Evolutionary conservation across 148 eudicot genomes (phyloP).

Genomic region (Mesembryanthemum crystallinum): DNA sequence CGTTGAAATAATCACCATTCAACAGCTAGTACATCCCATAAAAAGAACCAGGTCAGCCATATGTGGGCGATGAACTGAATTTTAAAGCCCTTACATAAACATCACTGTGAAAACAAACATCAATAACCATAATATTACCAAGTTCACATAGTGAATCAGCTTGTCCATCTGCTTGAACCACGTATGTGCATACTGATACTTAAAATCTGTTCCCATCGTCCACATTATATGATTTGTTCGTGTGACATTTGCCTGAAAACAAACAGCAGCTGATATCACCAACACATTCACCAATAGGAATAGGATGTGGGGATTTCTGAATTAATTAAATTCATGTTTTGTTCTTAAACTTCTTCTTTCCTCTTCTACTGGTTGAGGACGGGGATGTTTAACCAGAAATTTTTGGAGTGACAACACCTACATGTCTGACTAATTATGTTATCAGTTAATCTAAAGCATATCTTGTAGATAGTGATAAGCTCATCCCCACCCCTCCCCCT

Average conservation of each 20-base stretch:
- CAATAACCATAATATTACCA: slow-evolving; percentile 30
- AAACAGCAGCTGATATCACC: slow-evolving; percentile 3
- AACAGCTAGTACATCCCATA: not conserved
- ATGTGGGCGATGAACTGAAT: not conserved
- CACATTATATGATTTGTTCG: slow-evolving; percentile 94
- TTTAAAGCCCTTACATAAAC: not conserved
- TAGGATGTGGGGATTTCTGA: not conserved
- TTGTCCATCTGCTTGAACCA: slow-evolving; percentile 97
- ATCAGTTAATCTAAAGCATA: not conserved
- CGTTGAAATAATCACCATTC: not conserved
- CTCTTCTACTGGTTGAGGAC: not conserved
- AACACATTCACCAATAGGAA: slow-evolving; percentile 2
- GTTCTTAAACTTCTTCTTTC: not conserved
- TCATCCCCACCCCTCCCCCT: not conserved
- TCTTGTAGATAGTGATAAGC: not conserved
- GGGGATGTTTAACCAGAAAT: not conserved
- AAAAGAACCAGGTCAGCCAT: slow-evolving; percentile 3
- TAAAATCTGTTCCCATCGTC: slow-evolving; percentile 99
- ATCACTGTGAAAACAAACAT: not conserved
- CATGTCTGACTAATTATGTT: not conserved
- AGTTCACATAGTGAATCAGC: slow-evolving; percentile 92
- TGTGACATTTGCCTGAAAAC: slow-evolving; percentile 83
- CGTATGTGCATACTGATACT: slow-evolving; percentile 89
- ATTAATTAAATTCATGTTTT: not conserved
- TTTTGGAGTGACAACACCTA: no score